phyloP scores from a whole-genome alignment of 768 basidiomycete genomes.

The Trametes villosa region DNA sequence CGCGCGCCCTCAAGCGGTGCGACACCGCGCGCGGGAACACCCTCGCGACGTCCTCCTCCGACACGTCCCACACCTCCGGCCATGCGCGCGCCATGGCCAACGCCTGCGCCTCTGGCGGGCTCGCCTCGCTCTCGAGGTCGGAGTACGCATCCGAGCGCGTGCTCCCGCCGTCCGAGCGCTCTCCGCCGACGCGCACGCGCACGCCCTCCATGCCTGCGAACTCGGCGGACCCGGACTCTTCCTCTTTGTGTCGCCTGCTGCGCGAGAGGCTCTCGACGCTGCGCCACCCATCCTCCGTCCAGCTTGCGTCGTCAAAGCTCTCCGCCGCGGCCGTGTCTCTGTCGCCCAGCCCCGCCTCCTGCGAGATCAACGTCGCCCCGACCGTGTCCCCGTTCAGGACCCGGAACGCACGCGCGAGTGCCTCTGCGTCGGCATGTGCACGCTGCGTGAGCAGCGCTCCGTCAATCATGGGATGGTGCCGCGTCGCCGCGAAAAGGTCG shows the following conservation, averaged over 20 bases:
- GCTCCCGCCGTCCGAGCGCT: background rate
- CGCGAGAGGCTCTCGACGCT: constrained; percentile 24
- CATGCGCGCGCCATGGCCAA: constrained; percentile 23
- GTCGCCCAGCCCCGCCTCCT: constrained; percentile 17
- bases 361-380: constrained; percentile 59
- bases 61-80: constrained; percentile 52
- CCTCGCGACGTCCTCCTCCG: constrained; percentile 75
- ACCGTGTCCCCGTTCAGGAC: constrained; percentile 65
- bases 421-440: constrained; percentile 65
- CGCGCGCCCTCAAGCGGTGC: constrained; percentile 73
- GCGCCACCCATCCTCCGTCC: constrained; percentile 19
- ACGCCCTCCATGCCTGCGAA: background rate
- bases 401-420: constrained; percentile 67
- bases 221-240: background rate
- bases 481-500: constrained; percentile 74
- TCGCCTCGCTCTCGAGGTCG: background rate
- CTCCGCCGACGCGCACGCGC: constrained; percentile 6
- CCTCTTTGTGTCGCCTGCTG: constrained; percentile 4
- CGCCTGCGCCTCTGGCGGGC: constrained; percentile 15
- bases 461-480: constrained; percentile 73
- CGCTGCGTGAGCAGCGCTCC: constrained; percentile 66
- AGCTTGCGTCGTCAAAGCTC: constrained; percentile 10
- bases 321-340: constrained; percentile 7
- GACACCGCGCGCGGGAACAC: constrained; percentile 75
- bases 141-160: background rate